Percentiles rank a stretch among this genome's conserved stretches.
phyloP scores from a whole-genome alignment of 345 rosid genomes.

The Lumnitzera littorea region DNA sequence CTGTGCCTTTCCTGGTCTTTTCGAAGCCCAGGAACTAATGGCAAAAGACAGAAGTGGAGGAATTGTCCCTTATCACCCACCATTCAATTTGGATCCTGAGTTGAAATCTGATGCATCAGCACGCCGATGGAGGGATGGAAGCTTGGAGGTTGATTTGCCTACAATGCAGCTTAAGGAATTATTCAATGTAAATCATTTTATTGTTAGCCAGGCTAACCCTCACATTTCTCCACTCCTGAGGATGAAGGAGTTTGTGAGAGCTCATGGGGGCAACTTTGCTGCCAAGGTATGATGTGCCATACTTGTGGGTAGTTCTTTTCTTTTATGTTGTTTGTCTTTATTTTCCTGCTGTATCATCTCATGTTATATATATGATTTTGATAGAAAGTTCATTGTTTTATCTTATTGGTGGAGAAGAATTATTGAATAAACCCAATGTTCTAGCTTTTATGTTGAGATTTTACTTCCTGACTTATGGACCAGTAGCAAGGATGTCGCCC shows the following conservation, averaged over 20 bases:
- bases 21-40: slow-evolving; percentile 98
- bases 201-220: slow-evolving; percentile 97
- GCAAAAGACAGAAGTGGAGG: slow-evolving; percentile 95
- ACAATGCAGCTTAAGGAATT: slow-evolving; percentile 98
- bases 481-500: too few species aligned
- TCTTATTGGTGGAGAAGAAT: too few species aligned
- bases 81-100: slow-evolving; percentile 81
- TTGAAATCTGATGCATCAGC: slow-evolving; percentile 44
- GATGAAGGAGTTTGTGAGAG: slow-evolving; percentile 73
- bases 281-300: slow-evolving; percentile 63
- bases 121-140: slow-evolving; percentile 99
- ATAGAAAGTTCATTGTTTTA: too few species aligned
- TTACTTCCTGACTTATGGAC: too few species aligned
- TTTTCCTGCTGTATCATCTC: too few species aligned
- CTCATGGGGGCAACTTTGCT: slow-evolving; percentile 85
- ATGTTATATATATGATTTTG: too few species aligned
- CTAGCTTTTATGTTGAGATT: too few species aligned
- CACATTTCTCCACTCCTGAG: slow-evolving; percentile 84
- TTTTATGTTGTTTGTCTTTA: not conserved
- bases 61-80: slow-evolving; percentile 95
- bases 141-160: slow-evolving; percentile 95
- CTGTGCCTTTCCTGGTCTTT: slow-evolving; percentile 96
- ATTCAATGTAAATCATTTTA: slow-evolving; percentile 94
- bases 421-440: too few species aligned
- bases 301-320: not conserved